Percentiles rank a stretch among this genome's conserved stretches.
phyloP scores from a whole-genome alignment of 176 grass and related monocot genomes.

The Musa acuminata region DNA sequence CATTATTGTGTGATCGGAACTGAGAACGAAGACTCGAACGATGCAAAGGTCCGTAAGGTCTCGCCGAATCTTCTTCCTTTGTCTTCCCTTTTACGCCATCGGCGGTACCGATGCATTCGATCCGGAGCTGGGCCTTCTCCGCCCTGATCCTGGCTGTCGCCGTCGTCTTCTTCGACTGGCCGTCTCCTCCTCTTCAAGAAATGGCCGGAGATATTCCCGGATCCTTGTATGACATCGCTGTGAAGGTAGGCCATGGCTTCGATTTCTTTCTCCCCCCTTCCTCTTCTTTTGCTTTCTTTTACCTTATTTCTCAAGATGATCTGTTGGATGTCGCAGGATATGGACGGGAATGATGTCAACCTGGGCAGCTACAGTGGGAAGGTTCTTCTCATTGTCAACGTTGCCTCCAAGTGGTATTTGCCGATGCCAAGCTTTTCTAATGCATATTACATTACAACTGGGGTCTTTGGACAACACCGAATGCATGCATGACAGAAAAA shows the following conservation, averaged over 20 bases:
- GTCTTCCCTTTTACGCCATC: background rate
- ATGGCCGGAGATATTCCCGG: background rate
- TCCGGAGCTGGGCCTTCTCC: background rate
- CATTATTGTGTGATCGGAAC: no score
- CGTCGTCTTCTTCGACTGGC: slow-evolving; percentile 3
- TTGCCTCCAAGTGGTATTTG: slow-evolving; percentile 67
- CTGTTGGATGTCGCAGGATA: slow-evolving; percentile 30
- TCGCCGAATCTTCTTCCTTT: no score
- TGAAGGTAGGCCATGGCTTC: no score
- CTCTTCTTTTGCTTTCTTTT: no score
- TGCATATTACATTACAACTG: no score
- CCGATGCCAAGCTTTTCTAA: background rate
- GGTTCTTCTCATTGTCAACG: slow-evolving; percentile 81
- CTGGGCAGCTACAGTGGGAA: slow-evolving; percentile 59
- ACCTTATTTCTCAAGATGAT: no score
- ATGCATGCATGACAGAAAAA: background rate
- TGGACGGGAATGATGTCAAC: slow-evolving; percentile 44
- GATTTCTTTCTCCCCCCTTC: no score
- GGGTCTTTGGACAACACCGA: no score
- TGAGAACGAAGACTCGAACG: no score
- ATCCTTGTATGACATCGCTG: background rate
- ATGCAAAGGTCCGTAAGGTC: no score
- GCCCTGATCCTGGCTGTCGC: background rate
- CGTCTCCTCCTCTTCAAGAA: background rate
- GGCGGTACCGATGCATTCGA: background rate